Evolutionary conservation across 1,284 basidiomycete species (phyloP).

Genomic region (Lentinus polychrous): DNA sequence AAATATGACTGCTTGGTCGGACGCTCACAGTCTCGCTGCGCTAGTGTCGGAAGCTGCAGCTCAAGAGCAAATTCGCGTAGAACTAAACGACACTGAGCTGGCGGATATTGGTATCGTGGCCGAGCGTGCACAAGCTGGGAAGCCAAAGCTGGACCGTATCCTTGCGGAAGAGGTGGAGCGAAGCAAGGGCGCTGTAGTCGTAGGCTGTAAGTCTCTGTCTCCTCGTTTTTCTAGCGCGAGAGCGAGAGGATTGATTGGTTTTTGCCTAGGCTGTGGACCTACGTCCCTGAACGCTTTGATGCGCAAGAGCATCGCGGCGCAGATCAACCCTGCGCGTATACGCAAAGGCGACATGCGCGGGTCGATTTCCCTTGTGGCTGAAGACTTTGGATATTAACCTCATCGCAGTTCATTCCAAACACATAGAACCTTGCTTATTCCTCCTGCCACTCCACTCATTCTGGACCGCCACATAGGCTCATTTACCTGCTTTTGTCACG

Average conservation of each 20-base stretch:
- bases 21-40: slow-evolving; percentile 24
- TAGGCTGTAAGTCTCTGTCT: slow-evolving; percentile 50
- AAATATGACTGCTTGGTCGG: slow-evolving; percentile 19
- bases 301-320: slow-evolving; percentile 57
- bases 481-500: no score
- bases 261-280: slow-evolving; percentile 61
- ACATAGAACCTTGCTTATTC: no score
- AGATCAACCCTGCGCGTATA: slow-evolving; percentile 53
- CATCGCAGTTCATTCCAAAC: background rate
- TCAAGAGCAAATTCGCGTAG: slow-evolving; percentile 33
- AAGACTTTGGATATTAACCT: slow-evolving; percentile 58
- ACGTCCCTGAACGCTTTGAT: slow-evolving; percentile 66
- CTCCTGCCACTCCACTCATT: no score
- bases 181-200: slow-evolving; percentile 53
- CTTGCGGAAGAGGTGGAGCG: slow-evolving; percentile 59
- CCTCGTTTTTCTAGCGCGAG: background rate
- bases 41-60: slow-evolving; percentile 20
- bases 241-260: slow-evolving; percentile 1
- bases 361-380: slow-evolving; percentile 54
- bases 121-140: slow-evolving; percentile 67
- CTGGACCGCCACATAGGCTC: no score
- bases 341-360: slow-evolving; percentile 57
- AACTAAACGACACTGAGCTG: slow-evolving; percentile 62
- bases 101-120: slow-evolving; percentile 60
- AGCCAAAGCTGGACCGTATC: slow-evolving; percentile 65